Conservation (phyloP, 768 basidiomycete genomes). For the Sporobolomyces phaffii region DNA sequence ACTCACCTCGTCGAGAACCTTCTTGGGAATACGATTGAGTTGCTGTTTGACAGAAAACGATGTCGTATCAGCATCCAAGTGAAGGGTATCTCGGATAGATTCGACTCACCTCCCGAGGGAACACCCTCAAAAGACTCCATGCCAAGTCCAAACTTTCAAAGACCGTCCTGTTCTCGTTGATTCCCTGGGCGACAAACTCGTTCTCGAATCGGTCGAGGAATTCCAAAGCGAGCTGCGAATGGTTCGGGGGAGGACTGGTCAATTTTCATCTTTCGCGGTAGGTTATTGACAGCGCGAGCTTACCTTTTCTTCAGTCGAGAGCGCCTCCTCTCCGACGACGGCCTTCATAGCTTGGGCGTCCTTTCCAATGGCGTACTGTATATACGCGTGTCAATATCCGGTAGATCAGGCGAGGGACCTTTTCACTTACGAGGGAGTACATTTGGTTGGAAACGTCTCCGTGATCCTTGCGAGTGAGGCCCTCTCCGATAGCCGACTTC, state of each 20-base stretch:
- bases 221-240: conserved; percentile 70
- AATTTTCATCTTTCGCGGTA: too few species aligned
- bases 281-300: too few species aligned
- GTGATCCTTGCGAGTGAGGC: conserved; percentile 94
- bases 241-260: neutral
- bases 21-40: conserved; percentile 37
- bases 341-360: conserved; percentile 95
- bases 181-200: conserved; percentile 93
- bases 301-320: conserved; percentile 85
- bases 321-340: conserved; percentile 95
- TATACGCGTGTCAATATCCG: too few species aligned
- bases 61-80: too few species aligned
- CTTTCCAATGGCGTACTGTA: conserved; percentile 86
- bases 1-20: conserved; percentile 28
- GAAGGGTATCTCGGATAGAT: too few species aligned
- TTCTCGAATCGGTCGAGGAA: conserved; percentile 97
- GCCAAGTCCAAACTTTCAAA: conserved; percentile 96
- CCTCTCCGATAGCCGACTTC: conserved; percentile 99
- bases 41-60: too few species aligned
- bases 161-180: conserved; percentile 90
- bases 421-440: conserved; percentile 8
- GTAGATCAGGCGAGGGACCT: conserved; percentile 11
- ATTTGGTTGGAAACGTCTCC: conserved; percentile 95
- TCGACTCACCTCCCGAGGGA: conserved; percentile 92
- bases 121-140: conserved; percentile 92